Percentiles rank a stretch among this genome's conserved stretches.
phyloP scores from a whole-genome alignment of 345 rosid species.

The Anastatica hierochuntica region DNA sequence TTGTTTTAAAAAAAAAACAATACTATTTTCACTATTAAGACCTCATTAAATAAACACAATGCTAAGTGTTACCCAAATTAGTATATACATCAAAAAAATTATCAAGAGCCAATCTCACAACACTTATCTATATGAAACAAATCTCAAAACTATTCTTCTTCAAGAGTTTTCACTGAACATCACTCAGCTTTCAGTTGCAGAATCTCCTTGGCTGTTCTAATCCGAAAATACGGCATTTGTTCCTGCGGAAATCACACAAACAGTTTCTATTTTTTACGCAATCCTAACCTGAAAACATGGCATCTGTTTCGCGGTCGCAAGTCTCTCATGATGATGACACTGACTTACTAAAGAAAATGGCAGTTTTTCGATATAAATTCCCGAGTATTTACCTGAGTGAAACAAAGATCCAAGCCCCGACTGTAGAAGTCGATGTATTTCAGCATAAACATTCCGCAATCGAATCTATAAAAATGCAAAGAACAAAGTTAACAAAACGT shows the following conservation, averaged over 20 bases:
- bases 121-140: too few relatives aligned
- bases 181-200: slow-evolving; percentile 81
- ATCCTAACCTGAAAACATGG: too few relatives aligned
- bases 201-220: slow-evolving; percentile 83
- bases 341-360: background rate
- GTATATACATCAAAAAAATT: too few relatives aligned
- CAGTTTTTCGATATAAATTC: background rate
- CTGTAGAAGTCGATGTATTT: slow-evolving; percentile 86
- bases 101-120: too few relatives aligned
- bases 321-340: background rate
- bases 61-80: too few relatives aligned
- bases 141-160: background rate
- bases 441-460: slow-evolving; percentile 96
- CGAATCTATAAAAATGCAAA: slow-evolving; percentile 47
- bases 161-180: slow-evolving; percentile 9
- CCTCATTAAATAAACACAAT: too few relatives aligned
- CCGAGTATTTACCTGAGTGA: slow-evolving; percentile 48
- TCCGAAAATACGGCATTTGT: slow-evolving; percentile 82
- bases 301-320: too few relatives aligned
- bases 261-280: background rate
- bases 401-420: slow-evolving; percentile 78
- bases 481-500: background rate
- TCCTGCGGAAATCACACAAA: slow-evolving; percentile 35
- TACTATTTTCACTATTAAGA: too few relatives aligned
- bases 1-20: too few relatives aligned